Percentiles rank a stretch among this genome's conserved stretches.
phyloP scores from a whole-genome alignment of 805 yeast species.

The Candida loeiensis region DNA sequence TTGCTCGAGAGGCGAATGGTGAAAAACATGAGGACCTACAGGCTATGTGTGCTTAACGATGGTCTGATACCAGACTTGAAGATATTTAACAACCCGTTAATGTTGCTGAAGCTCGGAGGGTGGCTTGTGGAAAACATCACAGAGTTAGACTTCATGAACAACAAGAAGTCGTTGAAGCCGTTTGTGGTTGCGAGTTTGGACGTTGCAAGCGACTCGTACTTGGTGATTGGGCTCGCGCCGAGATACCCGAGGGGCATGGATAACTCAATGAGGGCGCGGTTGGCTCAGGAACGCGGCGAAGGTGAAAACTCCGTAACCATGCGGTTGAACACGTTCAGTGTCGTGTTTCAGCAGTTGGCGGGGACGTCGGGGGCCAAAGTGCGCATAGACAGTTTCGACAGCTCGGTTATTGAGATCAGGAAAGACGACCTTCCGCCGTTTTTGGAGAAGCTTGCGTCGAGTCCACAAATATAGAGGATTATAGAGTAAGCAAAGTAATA shows the following conservation, averaged over 20 bases:
- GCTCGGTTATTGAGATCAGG: conserved; percentile 85
- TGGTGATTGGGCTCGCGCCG: conserved; percentile 89
- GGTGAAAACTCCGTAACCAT: conserved; percentile 41
- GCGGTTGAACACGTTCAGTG: conserved; percentile 76
- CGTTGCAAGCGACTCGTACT: conserved; percentile 65
- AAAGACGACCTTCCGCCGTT: conserved; percentile 87
- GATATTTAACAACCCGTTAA: conserved; percentile 80
- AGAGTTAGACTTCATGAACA: conserved; percentile 54
- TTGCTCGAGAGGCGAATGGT: conserved; percentile 77
- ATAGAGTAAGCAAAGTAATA: not conserved
- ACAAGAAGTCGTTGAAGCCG: conserved; percentile 53
- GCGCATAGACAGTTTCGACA: conserved; percentile 90
- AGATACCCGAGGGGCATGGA: conserved; percentile 56
- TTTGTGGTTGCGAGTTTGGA: conserved; percentile 83
- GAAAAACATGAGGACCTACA: conserved; percentile 72
- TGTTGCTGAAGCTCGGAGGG: conserved; percentile 75
- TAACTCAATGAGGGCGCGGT: conserved; percentile 31
- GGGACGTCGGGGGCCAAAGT: conserved; percentile 81
- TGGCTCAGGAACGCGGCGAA: conserved; percentile 24
- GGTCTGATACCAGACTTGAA: conserved; percentile 69
- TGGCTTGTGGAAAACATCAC: conserved; percentile 92
- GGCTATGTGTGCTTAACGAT: conserved; percentile 85
- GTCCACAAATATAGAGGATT: conserved; percentile 23
- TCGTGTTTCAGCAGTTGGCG: conserved; percentile 88
- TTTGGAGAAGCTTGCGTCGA: conserved; percentile 74